Evolutionary conservation across 805 yeast genomes (phyloP).

Genomic region (Yamadazyma olivae): DNA sequence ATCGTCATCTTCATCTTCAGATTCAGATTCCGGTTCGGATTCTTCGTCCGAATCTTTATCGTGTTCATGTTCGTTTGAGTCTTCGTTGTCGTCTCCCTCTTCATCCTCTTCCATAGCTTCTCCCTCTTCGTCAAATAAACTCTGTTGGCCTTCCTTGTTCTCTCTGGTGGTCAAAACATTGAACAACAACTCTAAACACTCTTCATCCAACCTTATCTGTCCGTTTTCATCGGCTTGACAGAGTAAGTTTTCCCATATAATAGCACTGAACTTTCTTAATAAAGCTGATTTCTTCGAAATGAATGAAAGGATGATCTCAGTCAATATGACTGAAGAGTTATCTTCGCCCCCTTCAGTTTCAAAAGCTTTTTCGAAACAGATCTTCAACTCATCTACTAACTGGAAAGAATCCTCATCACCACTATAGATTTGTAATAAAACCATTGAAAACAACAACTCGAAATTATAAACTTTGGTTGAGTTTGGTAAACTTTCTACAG

Average conservation of each 20-base stretch:
- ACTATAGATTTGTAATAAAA: slow-evolving; percentile 69
- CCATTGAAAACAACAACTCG: slow-evolving; percentile 74
- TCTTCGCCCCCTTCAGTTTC: slow-evolving; percentile 29
- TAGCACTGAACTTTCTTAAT: slow-evolving; percentile 32
- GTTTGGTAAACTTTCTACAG: slow-evolving; percentile 22
- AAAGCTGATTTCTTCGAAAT: slow-evolving; percentile 37
- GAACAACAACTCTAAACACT: slow-evolving; percentile 32
- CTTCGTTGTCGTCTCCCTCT: slow-evolving; percentile 25
- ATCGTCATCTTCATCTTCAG: slow-evolving; percentile 16
- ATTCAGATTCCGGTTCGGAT: slow-evolving; percentile 21
- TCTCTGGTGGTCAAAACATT: slow-evolving; percentile 55
- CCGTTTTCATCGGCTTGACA: slow-evolving; percentile 29
- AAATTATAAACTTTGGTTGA: slow-evolving; percentile 58
- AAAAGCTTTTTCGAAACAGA: slow-evolving; percentile 50
- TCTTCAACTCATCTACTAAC: slow-evolving; percentile 68
- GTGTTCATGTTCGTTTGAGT: slow-evolving; percentile 25
- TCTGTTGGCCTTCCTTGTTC: slow-evolving; percentile 75
- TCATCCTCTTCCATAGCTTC: slow-evolving; percentile 17
- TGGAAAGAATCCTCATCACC: slow-evolving; percentile 77
- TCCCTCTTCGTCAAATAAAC: slow-evolving; percentile 63
- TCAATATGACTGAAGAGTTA: slow-evolving; percentile 31
- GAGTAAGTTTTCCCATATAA: slow-evolving; percentile 41
- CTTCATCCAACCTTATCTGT: slow-evolving; percentile 23
- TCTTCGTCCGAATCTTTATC: slow-evolving; percentile 22
- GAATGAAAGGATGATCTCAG: slow-evolving; percentile 44